Percentiles rank a stretch among this genome's conserved stretches.
Evolutionary conservation across 352 stramenopile species (phyloP).

Genomic region (Phytophthora meadii): DNA sequence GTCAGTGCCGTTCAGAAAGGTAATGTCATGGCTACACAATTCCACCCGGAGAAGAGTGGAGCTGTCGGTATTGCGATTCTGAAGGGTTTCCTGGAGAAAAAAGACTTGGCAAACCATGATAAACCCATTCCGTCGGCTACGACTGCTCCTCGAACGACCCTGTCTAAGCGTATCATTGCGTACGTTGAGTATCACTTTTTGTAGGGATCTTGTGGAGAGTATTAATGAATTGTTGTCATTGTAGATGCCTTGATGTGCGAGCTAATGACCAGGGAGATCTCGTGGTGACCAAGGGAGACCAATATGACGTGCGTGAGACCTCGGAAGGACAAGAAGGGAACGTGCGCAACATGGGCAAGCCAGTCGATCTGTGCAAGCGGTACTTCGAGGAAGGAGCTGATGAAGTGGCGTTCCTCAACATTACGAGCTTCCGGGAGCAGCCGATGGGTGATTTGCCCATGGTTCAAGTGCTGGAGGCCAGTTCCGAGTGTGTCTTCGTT

Average conservation of each 20-base stretch:
- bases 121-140: conserved; percentile 37
- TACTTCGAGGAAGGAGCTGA: conserved; percentile 98
- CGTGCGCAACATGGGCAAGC: conserved; percentile 98
- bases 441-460: conserved; percentile 97
- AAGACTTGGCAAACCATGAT: conserved; percentile 57
- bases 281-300: conserved; percentile 99
- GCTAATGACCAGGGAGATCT: conserved; percentile 96
- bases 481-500: conserved; percentile 97
- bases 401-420: conserved; percentile 99
- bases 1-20: conserved; percentile 95
- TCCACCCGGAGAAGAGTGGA: conserved; percentile 99
- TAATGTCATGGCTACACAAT: conserved; percentile 98
- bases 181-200: conserved; percentile 31
- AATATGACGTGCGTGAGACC: conserved; percentile 98
- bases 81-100: conserved; percentile 92
- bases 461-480: conserved; percentile 95
- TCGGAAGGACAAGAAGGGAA: conserved; percentile 77
- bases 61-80: conserved; percentile 92
- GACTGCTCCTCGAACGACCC: conserved; percentile 57
- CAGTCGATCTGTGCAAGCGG: conserved; percentile 93
- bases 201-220: conserved; percentile 6
- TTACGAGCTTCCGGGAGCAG: conserved; percentile 98
- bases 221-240: conserved; percentile 5
- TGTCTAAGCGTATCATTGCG: conserved; percentile 97
- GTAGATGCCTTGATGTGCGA: conserved; percentile 95